These are phyloP conservation scores for Epichloe baconii DNA, from an alignment of 2,329 filamentous ascomycete species.

Conservation along the genomic window DNA sequence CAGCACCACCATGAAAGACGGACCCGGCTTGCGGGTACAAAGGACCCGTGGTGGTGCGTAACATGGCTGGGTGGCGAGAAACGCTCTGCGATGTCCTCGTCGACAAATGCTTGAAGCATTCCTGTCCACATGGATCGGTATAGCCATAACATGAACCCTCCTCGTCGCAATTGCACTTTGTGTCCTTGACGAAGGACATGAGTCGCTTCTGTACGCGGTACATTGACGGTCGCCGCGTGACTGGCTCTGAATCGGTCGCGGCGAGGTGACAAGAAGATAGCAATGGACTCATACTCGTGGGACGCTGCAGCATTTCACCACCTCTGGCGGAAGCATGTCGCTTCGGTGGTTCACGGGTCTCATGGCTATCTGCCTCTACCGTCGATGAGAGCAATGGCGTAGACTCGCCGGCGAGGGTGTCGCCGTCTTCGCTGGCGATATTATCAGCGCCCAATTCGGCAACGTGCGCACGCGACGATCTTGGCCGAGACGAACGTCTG, in stretches of 20 bases:
- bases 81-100: conserved; percentile 20
- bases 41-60: conserved; percentile 30
- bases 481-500: conserved; percentile 15
- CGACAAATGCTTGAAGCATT: conserved; percentile 47
- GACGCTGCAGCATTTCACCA: conserved; percentile 17
- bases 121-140: conserved; percentile 51
- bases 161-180: conserved; percentile 49
- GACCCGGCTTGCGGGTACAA: conserved; percentile 15
- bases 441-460: conserved; percentile 1
- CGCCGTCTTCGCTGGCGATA: conserved; percentile 5
- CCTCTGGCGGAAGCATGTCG: conserved; percentile 16
- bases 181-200: conserved; percentile 53
- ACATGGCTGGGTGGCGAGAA: conserved; percentile 22
- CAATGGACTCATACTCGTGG: conserved; percentile 11
- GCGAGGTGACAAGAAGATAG: conserved; percentile 13
- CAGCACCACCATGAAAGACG: conserved; percentile 13
- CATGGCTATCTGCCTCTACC: conserved; percentile 15
- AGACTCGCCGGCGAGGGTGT: conserved; percentile 24
- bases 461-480: conserved; percentile 11
- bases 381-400: conserved; percentile 31
- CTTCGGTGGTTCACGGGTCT: conserved; percentile 13
- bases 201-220: conserved; percentile 41
- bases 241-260: conserved; percentile 16
- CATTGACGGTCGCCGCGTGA: conserved; percentile 40
- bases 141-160: conserved; percentile 50